These are phyloP conservation scores for Ocimum tenuiflorum DNA, from an alignment of 257 asterid species.

Conservation along the genomic window DNA sequence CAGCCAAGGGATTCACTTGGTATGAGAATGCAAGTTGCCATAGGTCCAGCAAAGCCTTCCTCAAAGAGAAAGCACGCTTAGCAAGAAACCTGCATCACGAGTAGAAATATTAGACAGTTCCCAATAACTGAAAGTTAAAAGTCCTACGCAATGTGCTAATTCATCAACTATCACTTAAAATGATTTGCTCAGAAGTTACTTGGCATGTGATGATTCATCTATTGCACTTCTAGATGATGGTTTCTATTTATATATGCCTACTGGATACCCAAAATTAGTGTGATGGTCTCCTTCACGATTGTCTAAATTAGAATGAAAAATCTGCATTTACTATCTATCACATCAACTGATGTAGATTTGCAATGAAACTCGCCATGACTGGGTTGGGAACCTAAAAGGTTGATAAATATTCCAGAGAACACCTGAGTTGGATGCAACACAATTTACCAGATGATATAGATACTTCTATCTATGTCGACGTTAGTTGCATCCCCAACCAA, in stretches of 20 bases:
- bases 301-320: neutral
- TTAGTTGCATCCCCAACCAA: neutral
- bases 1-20: slow-evolving; percentile 96
- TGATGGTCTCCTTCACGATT: neutral
- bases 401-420: neutral
- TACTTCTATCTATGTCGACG: neutral
- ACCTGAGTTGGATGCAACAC: neutral
- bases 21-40: slow-evolving; percentile 94
- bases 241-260: neutral
- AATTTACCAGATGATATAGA: neutral
- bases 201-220: neutral
- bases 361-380: neutral
- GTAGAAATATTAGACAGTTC: neutral
- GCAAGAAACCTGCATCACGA: slow-evolving; percentile 40
- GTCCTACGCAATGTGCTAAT: neutral
- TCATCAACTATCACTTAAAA: neutral
- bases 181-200: neutral
- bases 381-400: neutral
- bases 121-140: neutral
- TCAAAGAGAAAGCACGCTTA: slow-evolving; percentile 39
- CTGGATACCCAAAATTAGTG: neutral
- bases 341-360: neutral
- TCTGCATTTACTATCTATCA: neutral
- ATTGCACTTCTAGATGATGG: neutral
- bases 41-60: slow-evolving; percentile 55